Percentiles rank a stretch among this genome's conserved stretches.
phyloP scores from a whole-genome alignment of 371 early-diverging fungal species.

The Rhizopus microsporus region DNA sequence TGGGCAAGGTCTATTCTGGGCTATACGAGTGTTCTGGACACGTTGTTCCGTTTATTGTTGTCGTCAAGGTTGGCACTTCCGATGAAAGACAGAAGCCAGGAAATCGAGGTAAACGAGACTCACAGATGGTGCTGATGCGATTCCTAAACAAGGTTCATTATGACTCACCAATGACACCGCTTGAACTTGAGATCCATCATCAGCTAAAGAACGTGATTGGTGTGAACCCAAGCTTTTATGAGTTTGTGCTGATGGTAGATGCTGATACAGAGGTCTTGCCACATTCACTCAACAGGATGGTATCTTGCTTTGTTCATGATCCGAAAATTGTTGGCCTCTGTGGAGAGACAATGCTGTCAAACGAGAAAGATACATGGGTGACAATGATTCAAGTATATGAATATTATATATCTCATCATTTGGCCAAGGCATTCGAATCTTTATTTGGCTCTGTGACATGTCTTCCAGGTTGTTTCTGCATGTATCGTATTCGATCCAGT shows the following conservation, averaged over 20 bases:
- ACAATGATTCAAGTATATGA: conserved; percentile 93
- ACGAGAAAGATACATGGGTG: conserved; percentile 89
- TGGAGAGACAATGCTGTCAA: conserved; percentile 83
- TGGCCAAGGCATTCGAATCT: conserved; percentile 85
- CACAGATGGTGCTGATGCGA: conserved; percentile 85
- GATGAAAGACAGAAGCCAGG: conserved; percentile 75
- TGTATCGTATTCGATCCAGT: conserved; percentile 87
- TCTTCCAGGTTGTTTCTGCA: conserved; percentile 90
- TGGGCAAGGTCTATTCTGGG: conserved; percentile 98
- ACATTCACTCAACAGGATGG: conserved; percentile 67
- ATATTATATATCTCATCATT: conserved; percentile 88
- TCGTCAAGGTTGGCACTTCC: conserved; percentile 91
- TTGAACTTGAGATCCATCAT: conserved; percentile 91
- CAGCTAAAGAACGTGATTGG: conserved; percentile 92
- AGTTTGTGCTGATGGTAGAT: conserved; percentile 68
- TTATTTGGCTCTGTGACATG: conserved; percentile 91
- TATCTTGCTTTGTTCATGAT: conserved; percentile 81
- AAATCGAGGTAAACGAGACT: conserved; percentile 89
- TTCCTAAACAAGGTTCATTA: conserved; percentile 80
- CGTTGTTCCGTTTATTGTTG: conserved; percentile 91
- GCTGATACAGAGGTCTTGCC: conserved; percentile 74
- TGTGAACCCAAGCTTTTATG: conserved; percentile 78
- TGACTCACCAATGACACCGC: conserved; percentile 79
- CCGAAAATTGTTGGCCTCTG: conserved; percentile 83
- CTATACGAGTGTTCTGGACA: conserved; percentile 90